Evolutionary conservation across 768 basidiomycete genomes (phyloP).

Genomic region (Auriculariales sp.): DNA sequence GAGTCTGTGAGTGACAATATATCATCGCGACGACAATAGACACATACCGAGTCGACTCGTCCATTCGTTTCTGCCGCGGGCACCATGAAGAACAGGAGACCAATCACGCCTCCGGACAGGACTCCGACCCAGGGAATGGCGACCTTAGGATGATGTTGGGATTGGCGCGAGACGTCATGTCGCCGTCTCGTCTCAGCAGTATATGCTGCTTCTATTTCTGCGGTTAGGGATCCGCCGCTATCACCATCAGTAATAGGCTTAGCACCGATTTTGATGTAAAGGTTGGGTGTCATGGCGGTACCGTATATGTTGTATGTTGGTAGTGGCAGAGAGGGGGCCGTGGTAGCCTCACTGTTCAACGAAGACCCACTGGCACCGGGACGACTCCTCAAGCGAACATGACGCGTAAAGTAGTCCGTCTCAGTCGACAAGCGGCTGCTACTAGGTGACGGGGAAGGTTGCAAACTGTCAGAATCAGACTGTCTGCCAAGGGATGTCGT

Average conservation of each 20-base stretch:
- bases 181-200: neutral
- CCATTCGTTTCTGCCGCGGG: neutral
- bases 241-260: neutral
- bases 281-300: neutral
- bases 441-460: too few relatives aligned
- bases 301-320: neutral
- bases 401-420: too few relatives aligned
- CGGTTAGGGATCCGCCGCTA: neutral
- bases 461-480: too few relatives aligned
- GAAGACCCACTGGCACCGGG: neutral
- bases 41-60: neutral
- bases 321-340: too few relatives aligned
- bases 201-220: neutral
- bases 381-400: too few relatives aligned
- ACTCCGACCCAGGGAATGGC: conserved; percentile 3
- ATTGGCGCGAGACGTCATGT: too few relatives aligned
- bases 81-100: neutral
- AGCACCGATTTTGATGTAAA: neutral
- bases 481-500: too few relatives aligned
- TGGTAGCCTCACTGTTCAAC: too few relatives aligned
- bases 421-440: too few relatives aligned
- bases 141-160: neutral
- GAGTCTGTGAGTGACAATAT: neutral
- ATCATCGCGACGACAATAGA: neutral
- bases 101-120: neutral